Evolutionary conservation across 176 grass and related monocot genomes (phyloP), one percentile per base, ranked within the genome.

Genomic region (Oropetium thomaeum): DNA sequence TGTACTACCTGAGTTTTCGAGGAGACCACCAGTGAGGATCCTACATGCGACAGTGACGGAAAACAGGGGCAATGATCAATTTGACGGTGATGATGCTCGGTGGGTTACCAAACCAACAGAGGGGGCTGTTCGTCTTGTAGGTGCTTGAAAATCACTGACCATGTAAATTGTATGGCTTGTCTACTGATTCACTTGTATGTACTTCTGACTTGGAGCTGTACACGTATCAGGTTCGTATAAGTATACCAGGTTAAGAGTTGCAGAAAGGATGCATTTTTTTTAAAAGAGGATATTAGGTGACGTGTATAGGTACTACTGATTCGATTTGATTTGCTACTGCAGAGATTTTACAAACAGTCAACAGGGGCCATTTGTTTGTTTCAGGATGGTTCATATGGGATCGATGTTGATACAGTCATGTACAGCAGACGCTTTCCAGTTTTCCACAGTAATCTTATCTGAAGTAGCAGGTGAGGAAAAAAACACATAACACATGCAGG

Each of bases 101-200:
- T 37, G 3, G 51, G 16, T 29, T 20, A 8, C 69, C 31, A 53
- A 23, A 14, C 0, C 73, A n/a, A n/a, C n/a, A n/a, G n/a, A 1
- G 10, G 25, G 23, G 40, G 23, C 49, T 87, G 31, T 20, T 76
- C 45, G 25, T 13, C 8, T 72, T 45, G 47, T 48, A 15, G 73
- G 57, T 13, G 78, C 64, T 35, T 66, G 4, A 33, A 4, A 58
- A 60, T 17, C 29, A 29, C 39, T 6, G 58, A 33, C 40, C 39
- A 76, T 76, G 73, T 75, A 62, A 57, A 47, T 31, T 75, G 26
- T 61, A 60, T 14, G 42, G 22, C 19, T 23, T 71, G 28, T n/a
- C n/a, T 23, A 57, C 3, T 60, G 5, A 31, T 31, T 31, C 58
- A 38, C 32, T 57, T 40, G 13, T 73, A 0, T 73, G 55, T 32